Conservation (phyloP, 1,139 yeast genomes). For the Casaregolazyma suthepensis region DNA sequence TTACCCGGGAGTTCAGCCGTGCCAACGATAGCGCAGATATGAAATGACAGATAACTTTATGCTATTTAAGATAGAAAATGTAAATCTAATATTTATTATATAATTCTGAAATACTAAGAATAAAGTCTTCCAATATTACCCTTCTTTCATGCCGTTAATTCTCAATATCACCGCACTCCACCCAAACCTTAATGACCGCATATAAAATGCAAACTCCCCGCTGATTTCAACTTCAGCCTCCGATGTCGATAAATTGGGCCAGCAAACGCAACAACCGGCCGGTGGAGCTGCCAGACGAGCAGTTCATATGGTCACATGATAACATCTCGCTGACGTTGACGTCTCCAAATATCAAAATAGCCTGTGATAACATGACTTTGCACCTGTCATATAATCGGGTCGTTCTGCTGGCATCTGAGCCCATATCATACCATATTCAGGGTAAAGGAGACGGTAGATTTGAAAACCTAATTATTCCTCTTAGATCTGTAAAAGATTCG, state of each 20-base stretch:
- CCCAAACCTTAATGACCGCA: not conserved
- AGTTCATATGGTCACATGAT: conserved; percentile 12
- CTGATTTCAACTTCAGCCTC: not conserved
- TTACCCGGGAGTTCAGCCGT: not conserved
- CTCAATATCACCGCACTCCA: not conserved
- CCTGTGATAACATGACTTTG: conserved; percentile 10
- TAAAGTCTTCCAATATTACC: not conserved
- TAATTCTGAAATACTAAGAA: not conserved
- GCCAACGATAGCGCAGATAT: not conserved
- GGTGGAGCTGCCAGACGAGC: conserved; percentile 22
- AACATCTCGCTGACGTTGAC: conserved; percentile 3
- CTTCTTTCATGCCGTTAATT: not conserved
- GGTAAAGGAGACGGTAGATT: conserved; percentile 29
- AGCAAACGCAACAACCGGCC: conserved; percentile 19
- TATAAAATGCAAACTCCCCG: not conserved
- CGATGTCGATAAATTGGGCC: conserved; percentile 27
- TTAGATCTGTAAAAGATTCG: conserved; percentile 18
- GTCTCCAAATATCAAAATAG: conserved; percentile 5
- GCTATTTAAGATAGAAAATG: too few species aligned
- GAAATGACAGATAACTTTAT: not conserved
- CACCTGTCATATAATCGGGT: conserved; percentile 19
- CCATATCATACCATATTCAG: conserved; percentile 24
- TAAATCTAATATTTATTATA: too few species aligned
- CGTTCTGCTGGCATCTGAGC: conserved; percentile 14
- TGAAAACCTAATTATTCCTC: conserved; percentile 20